Percentiles rank a stretch among this genome's conserved stretches.
phyloP scores from a whole-genome alignment of 148 eudicot species.

The Hydrangea macrophylla region DNA sequence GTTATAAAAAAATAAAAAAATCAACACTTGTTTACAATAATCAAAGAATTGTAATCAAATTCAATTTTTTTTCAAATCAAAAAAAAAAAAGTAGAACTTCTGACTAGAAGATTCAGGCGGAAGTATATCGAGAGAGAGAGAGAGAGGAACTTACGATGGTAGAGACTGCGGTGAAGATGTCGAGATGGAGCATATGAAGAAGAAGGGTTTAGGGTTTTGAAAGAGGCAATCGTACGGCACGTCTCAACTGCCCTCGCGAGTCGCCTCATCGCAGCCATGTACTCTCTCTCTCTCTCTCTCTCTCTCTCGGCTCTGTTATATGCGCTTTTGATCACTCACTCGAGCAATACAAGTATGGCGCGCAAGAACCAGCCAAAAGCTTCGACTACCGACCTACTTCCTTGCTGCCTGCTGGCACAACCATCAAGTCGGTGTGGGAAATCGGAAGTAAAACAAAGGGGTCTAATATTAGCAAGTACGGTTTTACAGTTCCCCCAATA shows the following conservation, averaged over 20 bases:
- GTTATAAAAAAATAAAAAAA: too few relatives aligned
- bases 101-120: not conserved
- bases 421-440: too few relatives aligned
- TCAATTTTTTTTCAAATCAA: not conserved
- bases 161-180: conserved; percentile 17
- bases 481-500: too few relatives aligned
- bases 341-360: not conserved
- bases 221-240: conserved; percentile 25
- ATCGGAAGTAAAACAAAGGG: too few relatives aligned
- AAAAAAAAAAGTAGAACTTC: not conserved
- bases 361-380: not conserved
- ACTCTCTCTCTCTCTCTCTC: conserved; percentile 8
- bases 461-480: too few relatives aligned
- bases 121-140: not conserved
- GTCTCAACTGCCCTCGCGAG: conserved; percentile 21
- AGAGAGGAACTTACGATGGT: conserved; percentile 20
- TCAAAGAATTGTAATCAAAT: too few relatives aligned
- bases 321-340: too few relatives aligned
- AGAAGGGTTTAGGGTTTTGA: conserved; percentile 38
- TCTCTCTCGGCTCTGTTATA: too few relatives aligned
- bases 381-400: not conserved
- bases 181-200: conserved; percentile 14
- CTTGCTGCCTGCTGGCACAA: too few relatives aligned
- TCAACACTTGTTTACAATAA: too few relatives aligned
- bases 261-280: conserved; percentile 36